Evolutionary conservation across 345 rosid genomes (phyloP).

Genomic region (Gossypium bickii): DNA sequence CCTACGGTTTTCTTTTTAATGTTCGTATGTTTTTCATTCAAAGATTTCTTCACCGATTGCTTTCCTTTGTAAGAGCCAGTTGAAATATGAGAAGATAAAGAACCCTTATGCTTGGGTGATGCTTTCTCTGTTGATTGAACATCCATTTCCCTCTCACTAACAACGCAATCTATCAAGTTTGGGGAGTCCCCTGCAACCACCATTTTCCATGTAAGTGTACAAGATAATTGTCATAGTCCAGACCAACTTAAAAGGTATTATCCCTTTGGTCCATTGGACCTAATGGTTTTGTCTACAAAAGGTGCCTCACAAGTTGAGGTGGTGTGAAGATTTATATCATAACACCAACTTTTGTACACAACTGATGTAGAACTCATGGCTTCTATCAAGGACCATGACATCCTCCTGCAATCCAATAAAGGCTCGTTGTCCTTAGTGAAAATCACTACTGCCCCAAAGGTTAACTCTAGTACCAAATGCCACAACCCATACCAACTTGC

Average conservation of each 20-base stretch:
- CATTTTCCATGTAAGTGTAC: background rate
- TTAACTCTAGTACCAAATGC: background rate
- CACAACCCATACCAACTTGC: background rate
- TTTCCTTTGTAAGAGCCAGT: constrained; percentile 7
- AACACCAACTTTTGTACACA: background rate
- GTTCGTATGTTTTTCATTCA: constrained; percentile 3
- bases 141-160: constrained; percentile 16
- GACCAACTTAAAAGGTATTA: background rate
- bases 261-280: background rate
- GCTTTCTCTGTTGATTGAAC: constrained; percentile 5
- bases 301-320: background rate
- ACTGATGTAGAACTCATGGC: background rate
- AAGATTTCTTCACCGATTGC: constrained; percentile 3
- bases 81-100: constrained; percentile 21
- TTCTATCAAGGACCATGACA: background rate
- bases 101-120: background rate
- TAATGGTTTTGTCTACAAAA: no score
- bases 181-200: constrained; percentile 17
- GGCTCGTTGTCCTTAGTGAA: no score
- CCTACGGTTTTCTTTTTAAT: constrained; percentile 12
- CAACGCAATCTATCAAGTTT: constrained; percentile 7
- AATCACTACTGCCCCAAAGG: background rate
- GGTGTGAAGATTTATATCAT: background rate
- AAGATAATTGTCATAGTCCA: background rate
- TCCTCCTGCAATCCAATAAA: background rate